Evolutionary conservation across 441 rosid species (phyloP), one percentile per base, ranked within the genome.

Genomic region (Gossypium gossypioides): DNA sequence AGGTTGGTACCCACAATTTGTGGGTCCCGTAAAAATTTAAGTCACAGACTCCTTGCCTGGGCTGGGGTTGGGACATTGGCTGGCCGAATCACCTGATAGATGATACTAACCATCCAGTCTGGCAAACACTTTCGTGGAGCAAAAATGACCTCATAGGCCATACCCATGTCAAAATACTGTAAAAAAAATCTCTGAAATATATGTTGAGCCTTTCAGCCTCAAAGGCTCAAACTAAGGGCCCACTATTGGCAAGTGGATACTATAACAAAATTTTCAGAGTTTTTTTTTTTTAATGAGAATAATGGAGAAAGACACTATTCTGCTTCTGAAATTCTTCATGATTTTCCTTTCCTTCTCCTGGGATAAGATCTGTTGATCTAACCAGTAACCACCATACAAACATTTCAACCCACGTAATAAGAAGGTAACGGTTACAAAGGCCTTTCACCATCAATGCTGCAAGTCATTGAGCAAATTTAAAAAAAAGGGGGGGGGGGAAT

Each of bases 1-100:
- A 56, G 78, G 58, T 69, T 12, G 18, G 60, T 16, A 8, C 64
- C 64, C 72, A 48, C 69, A 63, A 69, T 63, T 8, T 37, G 48
- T 27, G 74, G 80, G 78, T 71, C 82, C 80, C 57, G 13, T 42
- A 24, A 22, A 13, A 63, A 13, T 37, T 25, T 25, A 57, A 51
- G 63, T 69, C 69, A 29, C 57, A 56, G 9, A 15, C 22, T 25
- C 10, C 57, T 48, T 25, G 42, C 40, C 25, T 34, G 34, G 34
- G 34, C 7, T 29, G 34, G 7, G 34, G 7, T 29, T 29, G 34
- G 34, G 34, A 44, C 72, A 34, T 3, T 0, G 9, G 37, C 50
- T 0, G n/a, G 48, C 50, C 58, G 9, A 32, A 46, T 76, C 34
- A 54, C 34, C 16, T 63, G 58, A 37, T 60, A 48, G 63, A 46